A percentile compares a stretch with the other conserved stretches of the same genome.
Conservation (phyloP, 805 yeast species). For the Candida berthetii region DNA sequence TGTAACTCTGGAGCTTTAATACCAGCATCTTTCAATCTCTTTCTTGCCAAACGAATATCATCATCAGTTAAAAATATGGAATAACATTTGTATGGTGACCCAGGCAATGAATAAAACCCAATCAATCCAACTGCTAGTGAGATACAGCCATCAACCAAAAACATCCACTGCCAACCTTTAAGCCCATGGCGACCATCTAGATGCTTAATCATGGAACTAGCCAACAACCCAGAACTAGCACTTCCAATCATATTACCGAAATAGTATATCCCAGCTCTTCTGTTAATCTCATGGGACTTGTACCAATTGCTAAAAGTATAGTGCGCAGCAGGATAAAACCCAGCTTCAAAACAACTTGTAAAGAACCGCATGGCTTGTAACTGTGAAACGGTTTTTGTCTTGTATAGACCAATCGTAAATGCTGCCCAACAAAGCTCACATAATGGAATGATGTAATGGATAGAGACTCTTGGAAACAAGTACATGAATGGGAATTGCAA, state of each 20-base stretch:
- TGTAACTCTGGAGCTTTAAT: slow-evolving; percentile 18
- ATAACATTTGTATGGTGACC: slow-evolving; percentile 53
- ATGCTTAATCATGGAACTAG: slow-evolving; percentile 43
- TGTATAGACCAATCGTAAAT: slow-evolving; percentile 52
- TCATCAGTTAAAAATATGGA: slow-evolving; percentile 46
- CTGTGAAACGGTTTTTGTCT: slow-evolving; percentile 40
- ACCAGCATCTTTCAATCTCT: slow-evolving; percentile 29
- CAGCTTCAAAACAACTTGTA: slow-evolving; percentile 60
- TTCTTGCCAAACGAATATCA: slow-evolving; percentile 45
- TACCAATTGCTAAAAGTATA: slow-evolving; percentile 53
- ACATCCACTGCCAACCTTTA: slow-evolving; percentile 71
- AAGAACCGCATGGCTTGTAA: slow-evolving; percentile 59
- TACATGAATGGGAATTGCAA: slow-evolving; percentile 61
- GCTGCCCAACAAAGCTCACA: slow-evolving; percentile 63
- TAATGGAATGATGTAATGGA: slow-evolving; percentile 38
- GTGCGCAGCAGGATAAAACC: slow-evolving; percentile 50
- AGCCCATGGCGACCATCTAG: slow-evolving; percentile 47
- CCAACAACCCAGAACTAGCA: slow-evolving; percentile 56
- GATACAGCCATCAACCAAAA: slow-evolving; percentile 56
- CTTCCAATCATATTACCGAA: slow-evolving; percentile 57
- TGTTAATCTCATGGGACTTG: slow-evolving; percentile 44
- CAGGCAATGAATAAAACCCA: slow-evolving; percentile 53
- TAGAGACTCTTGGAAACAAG: slow-evolving; percentile 45
- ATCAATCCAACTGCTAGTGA: slow-evolving; percentile 50
- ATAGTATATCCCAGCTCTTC: slow-evolving; percentile 55